phyloP scores from a whole-genome alignment of 2,329 filamentous ascomycete species.

The Botryotinia narcissicola region DNA sequence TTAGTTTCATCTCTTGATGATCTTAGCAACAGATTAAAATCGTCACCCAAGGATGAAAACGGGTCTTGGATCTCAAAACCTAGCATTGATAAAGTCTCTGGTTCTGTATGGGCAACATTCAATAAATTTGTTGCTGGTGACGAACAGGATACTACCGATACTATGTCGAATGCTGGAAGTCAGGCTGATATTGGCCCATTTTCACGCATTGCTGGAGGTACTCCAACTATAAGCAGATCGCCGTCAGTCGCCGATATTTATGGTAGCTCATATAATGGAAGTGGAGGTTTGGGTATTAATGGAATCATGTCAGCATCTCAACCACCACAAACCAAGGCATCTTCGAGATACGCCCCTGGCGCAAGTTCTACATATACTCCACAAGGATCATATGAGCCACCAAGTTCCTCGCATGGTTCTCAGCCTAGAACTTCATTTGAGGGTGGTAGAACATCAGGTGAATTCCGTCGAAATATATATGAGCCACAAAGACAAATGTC shows the following conservation, averaged over 20 bases:
- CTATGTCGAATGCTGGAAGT: constrained; percentile 54
- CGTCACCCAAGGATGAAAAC: constrained; percentile 77
- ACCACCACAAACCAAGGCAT: constrained; percentile 26
- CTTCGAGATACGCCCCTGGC: constrained; percentile 38
- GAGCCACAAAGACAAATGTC: constrained; percentile 45
- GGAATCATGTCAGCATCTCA: constrained; percentile 24
- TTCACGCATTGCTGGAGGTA: constrained; percentile 72
- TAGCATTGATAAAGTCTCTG: constrained; percentile 93
- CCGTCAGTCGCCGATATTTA: constrained; percentile 74
- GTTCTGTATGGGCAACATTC: constrained; percentile 86
- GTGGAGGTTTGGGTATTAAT: constrained; percentile 34
- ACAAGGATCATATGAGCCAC: constrained; percentile 28
- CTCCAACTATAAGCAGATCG: constrained; percentile 70
- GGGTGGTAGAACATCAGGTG: constrained; percentile 45
- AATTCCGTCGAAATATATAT: constrained; percentile 42
- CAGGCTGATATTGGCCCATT: constrained; percentile 73
- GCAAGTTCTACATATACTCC: constrained; percentile 33
- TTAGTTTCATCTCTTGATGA: constrained; percentile 79
- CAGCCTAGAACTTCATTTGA: constrained; percentile 45
- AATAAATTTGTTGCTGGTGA: constrained; percentile 96
- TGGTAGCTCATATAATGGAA: constrained; percentile 39
- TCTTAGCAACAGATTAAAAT: constrained; percentile 75
- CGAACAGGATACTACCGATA: constrained; percentile 65
- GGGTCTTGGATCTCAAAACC: constrained; percentile 92
- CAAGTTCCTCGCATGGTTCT: constrained; percentile 33